These are phyloP conservation scores for Cytospora piceae DNA, from an alignment of 2,329 filamentous ascomycete species.

Conservation along the genomic window DNA sequence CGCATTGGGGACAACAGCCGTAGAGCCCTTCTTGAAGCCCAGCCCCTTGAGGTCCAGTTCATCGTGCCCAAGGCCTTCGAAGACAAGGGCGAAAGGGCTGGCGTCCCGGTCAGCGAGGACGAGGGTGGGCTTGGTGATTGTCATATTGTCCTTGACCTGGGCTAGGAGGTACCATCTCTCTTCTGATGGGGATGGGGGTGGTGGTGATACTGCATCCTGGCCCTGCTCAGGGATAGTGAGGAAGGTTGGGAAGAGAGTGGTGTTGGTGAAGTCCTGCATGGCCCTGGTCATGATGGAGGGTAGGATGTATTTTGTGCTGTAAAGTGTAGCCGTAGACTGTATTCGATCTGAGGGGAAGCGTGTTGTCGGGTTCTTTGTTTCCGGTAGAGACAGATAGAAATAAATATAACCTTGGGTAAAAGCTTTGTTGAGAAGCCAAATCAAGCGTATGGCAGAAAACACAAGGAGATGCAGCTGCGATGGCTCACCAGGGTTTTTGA, in stretches of 20 bases:
- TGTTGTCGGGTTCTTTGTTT: no score
- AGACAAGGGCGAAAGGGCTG: constrained; percentile 50
- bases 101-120: constrained; percentile 47
- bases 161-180: constrained; percentile 46
- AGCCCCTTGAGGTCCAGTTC: constrained; percentile 39
- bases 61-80: constrained; percentile 45
- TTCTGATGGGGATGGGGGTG: constrained; percentile 1
- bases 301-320: no score
- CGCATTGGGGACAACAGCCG: constrained; percentile 44
- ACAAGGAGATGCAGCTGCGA: no score
- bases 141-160: constrained; percentile 51
- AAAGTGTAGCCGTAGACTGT: background rate
- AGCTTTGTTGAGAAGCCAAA: background rate
- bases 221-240: constrained; percentile 20
- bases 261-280: constrained; percentile 41
- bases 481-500: no score
- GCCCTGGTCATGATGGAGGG: constrained; percentile 10
- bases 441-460: no score
- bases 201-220: constrained; percentile 3
- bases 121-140: constrained; percentile 54
- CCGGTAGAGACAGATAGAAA: background rate
- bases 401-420: background rate
- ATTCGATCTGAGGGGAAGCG: no score
- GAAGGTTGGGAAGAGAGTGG: constrained; percentile 42
- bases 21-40: constrained; percentile 45